A percentile compares a stretch with the other conserved stretches of the same genome.
These are phyloP conservation scores for Onygena corvina DNA, from an alignment of 2,329 filamentous ascomycete species.

Conservation along the genomic window DNA sequence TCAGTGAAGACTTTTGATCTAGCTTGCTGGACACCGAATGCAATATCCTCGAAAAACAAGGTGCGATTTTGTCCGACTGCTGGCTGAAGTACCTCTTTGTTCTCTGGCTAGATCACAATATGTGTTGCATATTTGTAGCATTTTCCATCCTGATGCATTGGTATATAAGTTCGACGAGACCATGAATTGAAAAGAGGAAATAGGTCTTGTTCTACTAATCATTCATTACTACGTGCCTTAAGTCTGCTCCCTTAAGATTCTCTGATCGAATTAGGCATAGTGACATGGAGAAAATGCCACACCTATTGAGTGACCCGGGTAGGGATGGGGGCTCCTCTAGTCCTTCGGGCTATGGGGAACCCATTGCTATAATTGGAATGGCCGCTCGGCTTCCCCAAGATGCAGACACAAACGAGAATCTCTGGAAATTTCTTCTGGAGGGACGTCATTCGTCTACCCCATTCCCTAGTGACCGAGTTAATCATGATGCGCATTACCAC, in stretches of 20 bases:
- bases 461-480: conserved; percentile 29
- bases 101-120: too few species aligned
- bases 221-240: too few species aligned
- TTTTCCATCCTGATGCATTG: too few species aligned
- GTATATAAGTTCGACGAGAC: too few species aligned
- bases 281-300: neutral
- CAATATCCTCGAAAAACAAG: too few species aligned
- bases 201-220: neutral
- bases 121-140: too few species aligned
- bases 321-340: neutral
- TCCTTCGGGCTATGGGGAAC: neutral
- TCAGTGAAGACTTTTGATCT: too few species aligned
- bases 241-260: neutral
- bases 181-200: too few species aligned
- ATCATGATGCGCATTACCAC: conserved; percentile 28
- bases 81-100: too few species aligned
- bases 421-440: conserved; percentile 27
- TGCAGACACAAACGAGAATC: conserved; percentile 23
- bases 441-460: conserved; percentile 23
- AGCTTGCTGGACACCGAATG: too few species aligned
- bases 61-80: too few species aligned
- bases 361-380: conserved; percentile 28
- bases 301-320: neutral
- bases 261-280: neutral
- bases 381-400: conserved; percentile 24